Percentiles rank a stretch among this genome's conserved stretches.
These are phyloP conservation scores for Tremellales sp. DNA, from an alignment of 1,284 basidiomycete genomes.

Conservation along the genomic window DNA sequence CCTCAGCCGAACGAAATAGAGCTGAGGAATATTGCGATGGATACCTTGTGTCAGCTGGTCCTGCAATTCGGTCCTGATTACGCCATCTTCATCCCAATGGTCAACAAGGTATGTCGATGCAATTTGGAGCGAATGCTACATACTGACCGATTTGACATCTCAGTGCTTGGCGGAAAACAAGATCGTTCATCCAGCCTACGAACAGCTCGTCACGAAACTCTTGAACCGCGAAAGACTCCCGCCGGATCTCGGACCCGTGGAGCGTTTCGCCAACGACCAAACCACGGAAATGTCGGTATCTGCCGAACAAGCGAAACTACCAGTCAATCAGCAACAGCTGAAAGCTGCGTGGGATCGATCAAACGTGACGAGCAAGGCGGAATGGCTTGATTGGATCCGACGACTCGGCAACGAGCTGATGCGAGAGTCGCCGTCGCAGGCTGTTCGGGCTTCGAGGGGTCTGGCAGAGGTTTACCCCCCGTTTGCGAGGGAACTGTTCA, in stretches of 20 bases:
- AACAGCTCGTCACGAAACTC: constrained; percentile 81
- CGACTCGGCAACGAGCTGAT: constrained; percentile 92
- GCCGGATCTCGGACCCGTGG: constrained; percentile 53
- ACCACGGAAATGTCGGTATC: constrained; percentile 33
- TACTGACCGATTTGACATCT: constrained; percentile 1
- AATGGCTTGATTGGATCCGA: constrained; percentile 97
- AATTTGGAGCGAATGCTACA: background rate
- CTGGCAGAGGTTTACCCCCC: constrained; percentile 89
- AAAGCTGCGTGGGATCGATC: constrained; percentile 97
- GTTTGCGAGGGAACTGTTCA: constrained; percentile 91
- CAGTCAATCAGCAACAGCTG: constrained; percentile 95
- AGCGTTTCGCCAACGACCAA: constrained; percentile 46
- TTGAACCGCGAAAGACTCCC: constrained; percentile 89
- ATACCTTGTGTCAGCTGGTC: constrained; percentile 86
- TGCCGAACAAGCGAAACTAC: constrained; percentile 77
- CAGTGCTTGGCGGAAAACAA: constrained; percentile 74
- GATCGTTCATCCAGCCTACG: constrained; percentile 81
- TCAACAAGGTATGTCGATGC: constrained; percentile 75
- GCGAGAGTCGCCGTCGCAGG: constrained; percentile 97
- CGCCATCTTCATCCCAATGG: constrained; percentile 93
- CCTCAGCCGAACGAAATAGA: constrained; percentile 76
- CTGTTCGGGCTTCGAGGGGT: constrained; percentile 90
- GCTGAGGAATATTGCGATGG: constrained; percentile 81
- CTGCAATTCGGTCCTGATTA: constrained; percentile 94
- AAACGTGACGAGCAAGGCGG: constrained; percentile 71